Evolutionary conservation across 2,329 filamentous ascomycete genomes (phyloP), one percentile per base, ranked within the genome.

Genomic region (Exophiala aquamarina): DNA sequence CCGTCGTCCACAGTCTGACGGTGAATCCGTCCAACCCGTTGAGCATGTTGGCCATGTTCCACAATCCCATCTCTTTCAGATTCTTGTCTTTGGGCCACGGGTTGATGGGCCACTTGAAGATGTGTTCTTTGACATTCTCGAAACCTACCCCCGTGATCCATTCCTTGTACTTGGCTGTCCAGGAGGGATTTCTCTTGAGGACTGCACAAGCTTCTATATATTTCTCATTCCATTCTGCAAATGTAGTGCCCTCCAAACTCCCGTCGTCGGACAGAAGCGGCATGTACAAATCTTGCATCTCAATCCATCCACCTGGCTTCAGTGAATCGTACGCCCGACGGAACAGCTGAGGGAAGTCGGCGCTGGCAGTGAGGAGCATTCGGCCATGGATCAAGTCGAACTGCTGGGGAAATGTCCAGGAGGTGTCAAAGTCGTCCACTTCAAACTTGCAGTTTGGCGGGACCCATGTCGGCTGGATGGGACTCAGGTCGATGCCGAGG

Each of bases 261-360:
- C 59, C 69, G 40, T 75, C 71, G 32, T 65, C 61, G 2, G 61
- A 63, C 18, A 52, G 58, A 35, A 50, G 37, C 4, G 40, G 21
- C 20, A 55, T 40, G 18, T 67, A 62, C 32, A 62, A 52, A 29
- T 74, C 63, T n/a, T 59, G 49, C 17, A 63, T 54, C 36, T 76
- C 72, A 15, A 73, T 58, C 56, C 62, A 72, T 17, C 70, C 72
- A 15, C 70, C 72, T 0, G 71, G 70, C 15, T 58, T 60, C 51
- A 64, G 70, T 44, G 21, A 49, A 47, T 32, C 15, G 34, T 23
- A 44, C 23, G 41, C 20, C 36, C 38, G 20, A 14, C 13, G 17
- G 17, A 34, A 34, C 32, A 34, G 14, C 5, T 6, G 5, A 39
- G 36, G 21, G 19, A 39, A 39, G 11, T 26, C 36, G 7, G 17